Conservation (phyloP, 805 yeast species). For the Saccharomycopsis malanga region DNA sequence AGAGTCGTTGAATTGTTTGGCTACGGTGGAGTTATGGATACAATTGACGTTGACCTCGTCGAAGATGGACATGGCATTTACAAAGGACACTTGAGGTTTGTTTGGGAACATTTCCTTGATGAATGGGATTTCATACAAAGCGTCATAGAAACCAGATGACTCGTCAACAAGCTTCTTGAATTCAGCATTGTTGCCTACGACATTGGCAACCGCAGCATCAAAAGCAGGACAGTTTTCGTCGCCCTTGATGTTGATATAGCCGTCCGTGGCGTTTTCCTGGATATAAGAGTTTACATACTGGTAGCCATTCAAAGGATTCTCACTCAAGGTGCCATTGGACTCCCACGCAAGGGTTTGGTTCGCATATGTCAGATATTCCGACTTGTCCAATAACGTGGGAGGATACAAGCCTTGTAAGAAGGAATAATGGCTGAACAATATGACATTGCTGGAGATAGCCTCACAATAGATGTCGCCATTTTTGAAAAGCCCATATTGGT, state of each 20-base stretch:
- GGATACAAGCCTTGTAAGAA: constrained; percentile 45
- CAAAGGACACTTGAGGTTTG: constrained; percentile 31
- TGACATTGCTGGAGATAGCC: constrained; percentile 31
- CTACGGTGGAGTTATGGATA: constrained; percentile 36
- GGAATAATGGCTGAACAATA: constrained; percentile 36
- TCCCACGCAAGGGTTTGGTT: constrained; percentile 29
- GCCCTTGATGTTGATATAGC: constrained; percentile 81
- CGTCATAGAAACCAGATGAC: constrained; percentile 34
- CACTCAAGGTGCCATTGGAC: constrained; percentile 34
- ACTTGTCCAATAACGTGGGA: constrained; percentile 29
- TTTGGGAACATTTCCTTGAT: constrained; percentile 24
- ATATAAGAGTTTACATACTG: constrained; percentile 39
- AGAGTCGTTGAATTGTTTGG: constrained; percentile 30
- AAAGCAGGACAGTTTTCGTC: constrained; percentile 44
- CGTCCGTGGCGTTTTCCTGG: constrained; percentile 72
- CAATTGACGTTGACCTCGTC: constrained; percentile 36
- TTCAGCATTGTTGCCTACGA: constrained; percentile 26
- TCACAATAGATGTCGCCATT: constrained; percentile 34
- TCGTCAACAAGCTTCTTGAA: constrained; percentile 29
- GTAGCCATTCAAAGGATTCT: constrained; percentile 37
- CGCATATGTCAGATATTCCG: not conserved
- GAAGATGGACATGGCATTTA: constrained; percentile 34
- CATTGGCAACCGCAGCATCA: constrained; percentile 30
- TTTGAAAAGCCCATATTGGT: constrained; percentile 32
- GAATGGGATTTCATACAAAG: constrained; percentile 27